These are phyloP conservation scores for Ophiostoma ulmi DNA, from an alignment of 2,329 filamentous ascomycete species.

Conservation along the genomic window DNA sequence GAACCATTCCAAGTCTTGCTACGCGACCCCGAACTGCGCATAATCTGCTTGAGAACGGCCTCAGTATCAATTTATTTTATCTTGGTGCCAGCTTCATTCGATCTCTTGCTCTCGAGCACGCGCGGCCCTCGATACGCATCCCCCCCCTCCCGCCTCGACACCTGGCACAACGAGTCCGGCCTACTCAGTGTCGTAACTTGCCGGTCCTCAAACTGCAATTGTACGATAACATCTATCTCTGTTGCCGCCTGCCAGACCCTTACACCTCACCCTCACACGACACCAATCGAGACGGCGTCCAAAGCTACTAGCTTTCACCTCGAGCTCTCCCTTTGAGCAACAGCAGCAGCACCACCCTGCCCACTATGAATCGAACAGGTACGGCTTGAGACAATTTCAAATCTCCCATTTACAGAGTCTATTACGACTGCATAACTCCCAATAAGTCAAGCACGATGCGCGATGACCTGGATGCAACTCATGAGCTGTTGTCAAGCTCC, in stretches of 20 bases:
- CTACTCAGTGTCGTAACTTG: neutral
- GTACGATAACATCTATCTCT: neutral
- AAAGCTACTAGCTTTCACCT: neutral
- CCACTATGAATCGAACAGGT: constrained; percentile 58
- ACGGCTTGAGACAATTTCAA: constrained; percentile 33
- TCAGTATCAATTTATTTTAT: neutral
- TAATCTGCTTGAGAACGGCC: neutral
- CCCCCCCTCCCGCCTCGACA: neutral
- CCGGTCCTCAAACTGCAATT: neutral
- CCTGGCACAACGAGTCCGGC: neutral
- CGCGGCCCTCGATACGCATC: neutral
- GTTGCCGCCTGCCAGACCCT: neutral
- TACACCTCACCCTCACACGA: neutral
- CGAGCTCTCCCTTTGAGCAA: neutral
- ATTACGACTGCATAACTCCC: neutral
- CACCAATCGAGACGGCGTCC: neutral
- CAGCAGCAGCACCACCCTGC: constrained; percentile 17
- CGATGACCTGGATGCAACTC: neutral
- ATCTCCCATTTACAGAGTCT: no score
- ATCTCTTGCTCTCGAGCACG: neutral
- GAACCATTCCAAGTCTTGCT: neutral
- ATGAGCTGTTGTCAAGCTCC: neutral
- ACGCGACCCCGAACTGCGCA: neutral
- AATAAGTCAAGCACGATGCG: neutral
- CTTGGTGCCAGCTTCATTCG: neutral